Evolutionary conservation across 169 alveolate species (phyloP).

Genomic region (Amoebophrya sp.): DNA sequence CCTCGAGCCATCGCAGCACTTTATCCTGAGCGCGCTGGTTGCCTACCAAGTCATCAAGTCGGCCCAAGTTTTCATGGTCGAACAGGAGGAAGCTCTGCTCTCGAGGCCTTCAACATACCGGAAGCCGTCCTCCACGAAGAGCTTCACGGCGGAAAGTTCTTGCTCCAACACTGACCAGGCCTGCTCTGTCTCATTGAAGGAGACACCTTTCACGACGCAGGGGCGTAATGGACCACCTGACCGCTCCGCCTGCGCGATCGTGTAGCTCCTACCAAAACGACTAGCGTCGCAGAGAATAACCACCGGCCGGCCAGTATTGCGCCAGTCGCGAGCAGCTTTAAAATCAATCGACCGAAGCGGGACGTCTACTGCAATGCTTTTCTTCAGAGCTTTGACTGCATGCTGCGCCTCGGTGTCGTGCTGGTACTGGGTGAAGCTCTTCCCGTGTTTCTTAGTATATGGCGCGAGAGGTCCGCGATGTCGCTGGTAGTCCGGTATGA

Average conservation of each 20-base stretch:
- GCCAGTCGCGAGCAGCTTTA: background rate
- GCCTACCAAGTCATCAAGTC: background rate
- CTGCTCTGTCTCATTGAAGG: background rate
- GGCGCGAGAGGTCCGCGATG: background rate
- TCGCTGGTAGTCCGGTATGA: background rate
- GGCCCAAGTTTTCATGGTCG: background rate
- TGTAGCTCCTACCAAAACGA: background rate
- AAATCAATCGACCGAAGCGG: background rate
- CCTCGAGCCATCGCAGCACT: background rate
- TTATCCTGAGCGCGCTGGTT: background rate
- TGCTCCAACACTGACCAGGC: background rate
- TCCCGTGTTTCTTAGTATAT: background rate
- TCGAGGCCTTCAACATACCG: background rate
- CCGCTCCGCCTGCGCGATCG: background rate
- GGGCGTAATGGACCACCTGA: background rate
- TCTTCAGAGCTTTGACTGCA: background rate
- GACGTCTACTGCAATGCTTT: background rate
- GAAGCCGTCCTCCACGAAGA: background rate
- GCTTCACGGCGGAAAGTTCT: background rate
- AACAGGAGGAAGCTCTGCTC: background rate
- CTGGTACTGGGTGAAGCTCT: background rate
- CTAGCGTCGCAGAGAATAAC: background rate
- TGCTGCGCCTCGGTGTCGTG: background rate
- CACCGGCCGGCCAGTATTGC: background rate
- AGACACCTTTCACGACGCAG: background rate